Evolutionary conservation across 768 basidiomycete genomes (phyloP), one percentile per base, ranked within the genome.

Genomic region (Pisolithus microcarpus): DNA sequence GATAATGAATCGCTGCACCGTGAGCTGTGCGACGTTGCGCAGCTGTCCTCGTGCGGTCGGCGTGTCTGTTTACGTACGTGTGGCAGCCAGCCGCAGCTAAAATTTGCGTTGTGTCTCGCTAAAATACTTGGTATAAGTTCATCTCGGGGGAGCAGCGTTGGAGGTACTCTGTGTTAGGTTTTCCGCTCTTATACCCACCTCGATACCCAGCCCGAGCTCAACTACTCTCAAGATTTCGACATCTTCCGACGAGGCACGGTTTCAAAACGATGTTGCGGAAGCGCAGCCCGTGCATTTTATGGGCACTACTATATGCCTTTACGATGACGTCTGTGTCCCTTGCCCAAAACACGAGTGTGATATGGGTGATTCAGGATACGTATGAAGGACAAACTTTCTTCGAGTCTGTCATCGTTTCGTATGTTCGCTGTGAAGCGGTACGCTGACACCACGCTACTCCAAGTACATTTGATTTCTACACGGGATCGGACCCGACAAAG

Each of bases 351-450:
- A 57, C 78, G 4, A 73, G 65, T 7, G 81, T 78, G 56, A 60
- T 87, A 6, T 89, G 86, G 86, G 68, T 85, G 13, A 76, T 78
- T 10, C 62, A 85, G 65, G 85, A 86, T 60, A 78, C 76, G 4
- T 87, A 84, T 60, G 72, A 76, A 40, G 86, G 87, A 13, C 56
- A 73, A 48, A 77, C 70, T 0, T 89, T 89, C 66, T 88, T 87
- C 61, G 77, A 87, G 87, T 87, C 52, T 46, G 72, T 66, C 65
- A 65, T 43, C 4, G 24, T 46, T 44, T 49, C 43, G 44, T 24
- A 26, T 48, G 18, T 24, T 34, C 36, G 37, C 31, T 49, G 23
- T 13, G 36, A 30, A 24, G 6, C 43, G 38, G 50, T 10, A 31
- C 43, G 50, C 55, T 55, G 47, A 51, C 44, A n/a, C 19, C 34